Base-by-base conservation (phyloP, 176 grass and related monocot species). In the Bolboschoenus planiculmis region DNA sequence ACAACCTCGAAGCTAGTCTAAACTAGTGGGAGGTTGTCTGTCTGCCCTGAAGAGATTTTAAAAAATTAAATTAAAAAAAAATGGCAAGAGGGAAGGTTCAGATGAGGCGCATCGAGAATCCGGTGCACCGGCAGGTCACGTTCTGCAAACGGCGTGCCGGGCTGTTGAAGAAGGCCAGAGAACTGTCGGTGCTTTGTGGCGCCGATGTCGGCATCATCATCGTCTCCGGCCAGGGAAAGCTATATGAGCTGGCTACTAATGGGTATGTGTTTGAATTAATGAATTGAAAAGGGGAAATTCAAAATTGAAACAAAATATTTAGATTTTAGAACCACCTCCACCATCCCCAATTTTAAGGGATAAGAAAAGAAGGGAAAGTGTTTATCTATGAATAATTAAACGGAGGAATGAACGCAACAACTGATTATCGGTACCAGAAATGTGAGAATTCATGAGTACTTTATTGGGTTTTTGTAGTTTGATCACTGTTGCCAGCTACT, bases 1-100 rank as follows among this genome's bases (percentile, higher is more conserved):
- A 85, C 84, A 81, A 51, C 84, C 84, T 81, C 75, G 84, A 86
- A 86, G 84, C 84, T 86, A 86, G 84, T 86, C 31, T 86, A 80
- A 86, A 86, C 84, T 86, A 86, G 84, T 86, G 76, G 76, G 75
- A 86, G 84, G 74, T 81, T 86, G 84, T 84, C 82, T 75, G 61
- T n/a, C n/a, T n/a, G n/a, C n/a, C 47, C 35, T 3, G 70, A 5
- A n/a, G 53, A n/a, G 14, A 79, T 7, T 6, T 58, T 58, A 58
- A 13, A 13, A 50, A 50, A 26, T 47, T 4, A 16, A 29, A 26
- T 29, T 23, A 11, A 2, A 5, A 57, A n/a, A 24, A 50, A 56
- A 86, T 86, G 84, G 84, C 15, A 6, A 56, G 84, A 61, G 84
- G 84, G 3, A 85, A 85, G 84, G 84, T 85, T 44, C 84, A 85